A percentile compares a stretch with the other conserved stretches of the same genome.
Evolutionary conservation across 495 filamentous ascomycete genomes (phyloP).

Genomic region (Hyaloscypha variabilis): DNA sequence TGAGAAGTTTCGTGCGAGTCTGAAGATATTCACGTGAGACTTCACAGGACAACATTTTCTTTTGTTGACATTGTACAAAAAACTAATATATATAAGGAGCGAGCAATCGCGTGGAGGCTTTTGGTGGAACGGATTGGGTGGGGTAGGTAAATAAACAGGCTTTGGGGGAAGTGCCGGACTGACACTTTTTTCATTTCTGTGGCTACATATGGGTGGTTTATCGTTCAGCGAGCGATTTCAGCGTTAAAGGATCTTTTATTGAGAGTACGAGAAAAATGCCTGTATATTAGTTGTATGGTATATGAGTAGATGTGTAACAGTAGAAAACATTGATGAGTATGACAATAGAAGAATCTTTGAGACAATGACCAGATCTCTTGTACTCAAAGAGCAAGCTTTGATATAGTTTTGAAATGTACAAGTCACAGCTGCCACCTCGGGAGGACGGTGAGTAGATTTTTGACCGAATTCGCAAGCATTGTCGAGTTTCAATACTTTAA

Average conservation of each 20-base stretch:
- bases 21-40: neutral
- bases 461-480: neutral
- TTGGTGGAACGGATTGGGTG: neutral
- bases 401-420: neutral
- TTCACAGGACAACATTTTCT: neutral
- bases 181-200: neutral
- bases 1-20: conserved; percentile 1
- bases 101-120: conserved; percentile 19
- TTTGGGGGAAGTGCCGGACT: neutral
- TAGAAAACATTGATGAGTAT: neutral
- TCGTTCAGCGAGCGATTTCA: neutral
- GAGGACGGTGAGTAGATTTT: neutral
- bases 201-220: neutral
- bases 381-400: neutral
- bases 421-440: neutral
- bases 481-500: neutral
- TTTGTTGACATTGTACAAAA: neutral
- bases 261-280: neutral
- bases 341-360: neutral
- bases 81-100: conserved; percentile 3
- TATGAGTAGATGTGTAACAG: neutral
- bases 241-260: neutral
- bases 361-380: neutral
- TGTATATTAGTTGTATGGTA: neutral
- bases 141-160: neutral